Percentiles rank a stretch among this genome's conserved stretches.
phyloP scores from a whole-genome alignment of 768 basidiomycete species.

The Chalciporus piperatus region DNA sequence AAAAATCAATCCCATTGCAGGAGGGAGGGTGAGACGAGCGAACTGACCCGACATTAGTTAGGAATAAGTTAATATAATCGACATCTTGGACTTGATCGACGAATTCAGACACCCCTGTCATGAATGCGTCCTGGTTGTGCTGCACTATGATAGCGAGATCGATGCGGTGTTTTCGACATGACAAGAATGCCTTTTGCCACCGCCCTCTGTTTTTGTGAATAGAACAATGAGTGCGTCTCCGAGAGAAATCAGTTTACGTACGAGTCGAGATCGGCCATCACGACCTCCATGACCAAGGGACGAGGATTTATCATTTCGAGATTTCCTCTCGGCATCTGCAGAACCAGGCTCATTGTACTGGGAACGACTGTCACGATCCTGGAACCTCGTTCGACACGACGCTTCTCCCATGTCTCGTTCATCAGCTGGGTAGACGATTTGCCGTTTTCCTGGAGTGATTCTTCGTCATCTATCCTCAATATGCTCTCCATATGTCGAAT shows the following conservation, averaged over 20 bases:
- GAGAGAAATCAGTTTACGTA: constrained; percentile 15
- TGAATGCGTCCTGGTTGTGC: constrained; percentile 67
- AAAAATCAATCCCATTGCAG: constrained; percentile 2
- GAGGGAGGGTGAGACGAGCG: not conserved
- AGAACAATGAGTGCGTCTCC: not conserved
- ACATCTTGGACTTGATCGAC: constrained; percentile 85
- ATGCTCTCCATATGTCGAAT: constrained; percentile 15
- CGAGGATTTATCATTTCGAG: constrained; percentile 93
- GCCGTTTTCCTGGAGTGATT: constrained; percentile 25
- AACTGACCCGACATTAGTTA: constrained; percentile 78
- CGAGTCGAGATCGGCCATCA: constrained; percentile 73
- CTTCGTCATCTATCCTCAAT: constrained; percentile 5
- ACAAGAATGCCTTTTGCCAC: constrained; percentile 85
- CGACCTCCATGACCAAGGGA: constrained; percentile 83
- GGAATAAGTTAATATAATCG: constrained; percentile 89
- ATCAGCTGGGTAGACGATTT: constrained; percentile 11
- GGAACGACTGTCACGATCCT: constrained; percentile 87
- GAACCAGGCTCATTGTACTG: constrained; percentile 81
- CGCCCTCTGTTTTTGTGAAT: constrained; percentile 45
- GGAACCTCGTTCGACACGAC: constrained; percentile 87
- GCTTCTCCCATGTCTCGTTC: constrained; percentile 54
- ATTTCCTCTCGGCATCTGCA: constrained; percentile 98
- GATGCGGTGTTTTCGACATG: constrained; percentile 91
- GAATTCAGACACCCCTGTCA: constrained; percentile 59
- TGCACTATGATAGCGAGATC: constrained; percentile 89